Conservation (phyloP, 306 rosid genomes). For the Albizia julibrissin region DNA sequence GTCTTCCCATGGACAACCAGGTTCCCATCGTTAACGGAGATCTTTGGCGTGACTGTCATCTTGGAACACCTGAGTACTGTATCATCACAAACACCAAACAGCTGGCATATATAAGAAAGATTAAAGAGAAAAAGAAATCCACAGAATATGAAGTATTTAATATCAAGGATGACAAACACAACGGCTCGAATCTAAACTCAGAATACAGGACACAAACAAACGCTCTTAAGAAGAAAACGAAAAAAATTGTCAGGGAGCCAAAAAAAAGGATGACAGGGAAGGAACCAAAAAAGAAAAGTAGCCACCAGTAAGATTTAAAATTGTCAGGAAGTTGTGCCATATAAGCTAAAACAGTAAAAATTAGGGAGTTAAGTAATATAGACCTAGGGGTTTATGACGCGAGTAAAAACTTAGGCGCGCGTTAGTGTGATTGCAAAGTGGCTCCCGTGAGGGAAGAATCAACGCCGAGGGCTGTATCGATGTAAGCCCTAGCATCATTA, state of each 20-base stretch:
- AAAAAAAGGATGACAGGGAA: background rate
- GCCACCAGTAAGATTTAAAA: background rate
- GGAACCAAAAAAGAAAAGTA: too few relatives aligned
- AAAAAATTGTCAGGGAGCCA: background rate
- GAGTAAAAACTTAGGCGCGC: constrained; percentile 18
- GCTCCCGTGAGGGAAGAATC: constrained; percentile 20
- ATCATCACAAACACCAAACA: constrained; percentile 24
- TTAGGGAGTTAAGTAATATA: background rate
- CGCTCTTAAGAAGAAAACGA: background rate
- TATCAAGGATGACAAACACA: background rate
- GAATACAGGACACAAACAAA: background rate
- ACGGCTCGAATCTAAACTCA: background rate
- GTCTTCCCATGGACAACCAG: constrained; percentile 90
- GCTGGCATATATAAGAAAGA: background rate
- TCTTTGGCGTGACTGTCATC: constrained; percentile 82
- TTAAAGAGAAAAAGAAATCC: background rate
- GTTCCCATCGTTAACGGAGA: constrained; percentile 67
- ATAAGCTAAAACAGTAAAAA: background rate
- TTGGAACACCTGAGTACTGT: constrained; percentile 40
- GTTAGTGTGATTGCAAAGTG: constrained; percentile 21
- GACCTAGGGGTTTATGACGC: background rate
- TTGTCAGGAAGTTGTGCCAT: background rate
- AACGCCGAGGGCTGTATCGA: constrained; percentile 1
- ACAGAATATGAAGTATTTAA: background rate
- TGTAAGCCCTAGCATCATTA: constrained; percentile 29